These are phyloP conservation scores for Jaapia argillacea DNA, from an alignment of 768 basidiomycete genomes.

Conservation along the genomic window DNA sequence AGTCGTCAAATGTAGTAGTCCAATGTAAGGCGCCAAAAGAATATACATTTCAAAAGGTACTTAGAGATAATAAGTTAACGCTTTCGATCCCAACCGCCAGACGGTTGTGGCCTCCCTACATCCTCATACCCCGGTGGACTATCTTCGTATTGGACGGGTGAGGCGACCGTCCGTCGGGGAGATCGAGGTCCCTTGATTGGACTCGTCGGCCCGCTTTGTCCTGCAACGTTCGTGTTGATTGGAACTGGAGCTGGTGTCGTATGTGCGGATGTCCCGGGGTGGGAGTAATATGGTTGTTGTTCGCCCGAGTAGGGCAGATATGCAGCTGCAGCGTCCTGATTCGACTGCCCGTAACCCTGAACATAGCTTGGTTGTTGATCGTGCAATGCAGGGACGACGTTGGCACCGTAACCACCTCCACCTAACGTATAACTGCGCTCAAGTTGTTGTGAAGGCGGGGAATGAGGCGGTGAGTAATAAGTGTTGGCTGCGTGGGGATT, in stretches of 20 bases:
- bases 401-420: constrained; percentile 45
- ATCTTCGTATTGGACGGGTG: constrained; percentile 33
- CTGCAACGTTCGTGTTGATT: constrained; percentile 27
- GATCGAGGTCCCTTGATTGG: constrained; percentile 34
- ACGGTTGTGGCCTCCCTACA: constrained; percentile 32
- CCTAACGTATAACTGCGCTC: constrained; percentile 49
- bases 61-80: too few species aligned
- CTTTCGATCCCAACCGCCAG: constrained; percentile 54
- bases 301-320: constrained; percentile 13
- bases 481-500: constrained; percentile 7
- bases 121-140: constrained; percentile 61
- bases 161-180: constrained; percentile 19
- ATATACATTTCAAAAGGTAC: too few species aligned
- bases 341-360: constrained; percentile 7
- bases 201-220: constrained; percentile 17
- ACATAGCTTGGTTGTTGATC: constrained; percentile 17
- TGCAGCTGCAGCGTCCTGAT: too few species aligned
- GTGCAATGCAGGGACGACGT: constrained; percentile 31
- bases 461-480: constrained; percentile 10
- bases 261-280: constrained; percentile 13
- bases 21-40: too few species aligned
- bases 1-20: too few species aligned
- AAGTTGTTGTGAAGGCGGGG: constrained; percentile 15
- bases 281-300: constrained; percentile 9
- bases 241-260: constrained; percentile 24